Base-by-base conservation (phyloP, 140 eudicot genomes). In the Flaveria floridana region DNA sequence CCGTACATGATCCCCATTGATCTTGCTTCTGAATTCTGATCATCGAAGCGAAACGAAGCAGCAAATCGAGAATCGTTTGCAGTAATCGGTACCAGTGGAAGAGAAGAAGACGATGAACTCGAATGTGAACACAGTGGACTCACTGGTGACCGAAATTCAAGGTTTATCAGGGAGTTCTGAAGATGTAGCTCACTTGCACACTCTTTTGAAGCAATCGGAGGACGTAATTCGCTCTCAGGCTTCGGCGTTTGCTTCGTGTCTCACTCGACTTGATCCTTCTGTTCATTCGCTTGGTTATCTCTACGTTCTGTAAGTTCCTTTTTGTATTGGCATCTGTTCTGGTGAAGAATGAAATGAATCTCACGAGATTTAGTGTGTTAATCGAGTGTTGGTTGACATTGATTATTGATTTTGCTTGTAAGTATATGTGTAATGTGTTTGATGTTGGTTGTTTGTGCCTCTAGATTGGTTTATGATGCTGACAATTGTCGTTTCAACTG, bases 251-350 rank as follows among this genome's bases (percentile, higher is more conserved):
- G 83, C 85, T 30, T 57, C 92, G 21, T 57, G 76, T 47, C 92
- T 94, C 80, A 55, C 72, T 21, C 81, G 76, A n/a, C 87, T 94
- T 72, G 97, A 94, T 69, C 97, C 99, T 4, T 59, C 90, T 6
- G 2, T 68, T 16, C 96, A 94, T 70, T 91, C 99, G 4, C 99
- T 94, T 14, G 99, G 96, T 58, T 94, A 81, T 80, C 95, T 94
- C 71, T 91, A 84, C 79, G 65, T 88, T 58, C 61, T 94, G 99
- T 94, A 79, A 58, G 85, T 68, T 4, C 46, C 64, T 21, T 12
- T 73, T 13, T 68, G 46, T 63, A 37, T 44, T 25, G 25, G 55
- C 16, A 23, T 56, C n/a, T 0, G 19, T 41, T 10, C 3, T 56
- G 44, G 50, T 34, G 64, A 70, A 25, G 30, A 71, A 39, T 50